Percentiles rank a stretch among this genome's conserved stretches.
Conservation (phyloP, 768 basidiomycete genomes). For the Lentinula boryana region DNA sequence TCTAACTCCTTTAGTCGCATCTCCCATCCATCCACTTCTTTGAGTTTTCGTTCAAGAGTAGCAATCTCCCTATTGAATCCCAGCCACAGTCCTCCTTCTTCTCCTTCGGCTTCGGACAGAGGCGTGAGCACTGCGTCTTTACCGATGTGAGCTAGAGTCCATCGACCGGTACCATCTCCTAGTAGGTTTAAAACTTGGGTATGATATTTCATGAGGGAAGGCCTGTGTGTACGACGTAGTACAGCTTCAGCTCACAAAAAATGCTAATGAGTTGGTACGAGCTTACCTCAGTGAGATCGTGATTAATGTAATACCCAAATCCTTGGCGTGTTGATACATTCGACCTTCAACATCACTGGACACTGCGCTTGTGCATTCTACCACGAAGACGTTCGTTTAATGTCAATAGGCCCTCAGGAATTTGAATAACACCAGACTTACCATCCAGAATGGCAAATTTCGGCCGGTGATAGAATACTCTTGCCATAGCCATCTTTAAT, state of each 20-base stretch:
- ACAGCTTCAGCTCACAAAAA: neutral
- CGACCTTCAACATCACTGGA: constrained; percentile 93
- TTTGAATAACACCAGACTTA: constrained; percentile 26
- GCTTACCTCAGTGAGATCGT: constrained; percentile 83
- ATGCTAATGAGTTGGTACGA: neutral
- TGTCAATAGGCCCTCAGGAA: neutral
- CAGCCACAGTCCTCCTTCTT: constrained; percentile 9
- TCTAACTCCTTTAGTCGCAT: constrained; percentile 59
- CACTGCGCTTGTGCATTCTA: constrained; percentile 93
- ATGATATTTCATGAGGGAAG: constrained; percentile 85
- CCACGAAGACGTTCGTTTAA: neutral
- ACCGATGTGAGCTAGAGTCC: constrained; percentile 60
- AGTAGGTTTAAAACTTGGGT: constrained; percentile 74
- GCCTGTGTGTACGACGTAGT: constrained; percentile 34
- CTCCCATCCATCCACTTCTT: constrained; percentile 74
- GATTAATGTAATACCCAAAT: constrained; percentile 84
- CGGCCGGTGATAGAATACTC: constrained; percentile 87
- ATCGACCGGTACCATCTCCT: constrained; percentile 65
- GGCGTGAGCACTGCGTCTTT: constrained; percentile 44
- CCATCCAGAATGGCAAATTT: constrained; percentile 84
- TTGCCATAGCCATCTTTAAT: constrained; percentile 77
- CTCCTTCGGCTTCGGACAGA: constrained; percentile 54
- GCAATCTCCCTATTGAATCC: constrained; percentile 64
- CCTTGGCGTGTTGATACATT: constrained; percentile 93
- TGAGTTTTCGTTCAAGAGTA: constrained; percentile 56